A percentile compares a stretch with the other conserved stretches of the same genome.
Conservation (phyloP, 306 rosid species). For the Biancaea sappan region DNA sequence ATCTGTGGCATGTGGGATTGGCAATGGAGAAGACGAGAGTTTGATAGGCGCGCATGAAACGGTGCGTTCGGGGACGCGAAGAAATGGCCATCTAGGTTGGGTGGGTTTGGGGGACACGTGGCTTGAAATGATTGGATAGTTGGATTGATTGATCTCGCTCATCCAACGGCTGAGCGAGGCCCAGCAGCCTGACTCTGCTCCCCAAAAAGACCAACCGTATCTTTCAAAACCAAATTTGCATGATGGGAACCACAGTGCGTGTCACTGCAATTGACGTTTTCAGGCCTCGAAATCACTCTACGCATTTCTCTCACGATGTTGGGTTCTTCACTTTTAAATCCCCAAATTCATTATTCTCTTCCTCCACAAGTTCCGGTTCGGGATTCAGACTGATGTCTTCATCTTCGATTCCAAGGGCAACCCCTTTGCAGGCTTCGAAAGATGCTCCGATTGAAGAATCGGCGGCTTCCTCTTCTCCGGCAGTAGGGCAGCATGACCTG, state of each 20-base stretch:
- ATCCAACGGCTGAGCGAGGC: too few species aligned
- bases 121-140: too few species aligned
- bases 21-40: conserved; percentile 57
- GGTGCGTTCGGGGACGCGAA: too few species aligned
- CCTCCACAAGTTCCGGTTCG: conserved; percentile 21
- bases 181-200: too few species aligned
- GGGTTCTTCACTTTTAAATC: conserved; percentile 4
- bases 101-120: too few species aligned
- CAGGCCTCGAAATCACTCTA: conserved; percentile 31
- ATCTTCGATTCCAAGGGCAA: conserved; percentile 37
- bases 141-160: too few species aligned
- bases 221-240: conserved; percentile 21
- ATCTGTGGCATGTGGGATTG: conserved; percentile 40
- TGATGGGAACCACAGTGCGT: conserved; percentile 50
- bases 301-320: conserved; percentile 36
- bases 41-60: too few species aligned
- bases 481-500: conserved; percentile 58
- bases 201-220: neutral
- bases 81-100: too few species aligned
- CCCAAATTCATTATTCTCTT: conserved; percentile 26
- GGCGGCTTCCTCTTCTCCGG: conserved; percentile 39
- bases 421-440: conserved; percentile 56
- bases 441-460: conserved; percentile 53
- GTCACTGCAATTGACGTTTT: conserved; percentile 34
- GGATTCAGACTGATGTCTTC: conserved; percentile 29